Evolutionary conservation across 495 filamentous ascomycete species (phyloP), one percentile per base, ranked within the genome.

Genomic region (Immersiella caudata): DNA sequence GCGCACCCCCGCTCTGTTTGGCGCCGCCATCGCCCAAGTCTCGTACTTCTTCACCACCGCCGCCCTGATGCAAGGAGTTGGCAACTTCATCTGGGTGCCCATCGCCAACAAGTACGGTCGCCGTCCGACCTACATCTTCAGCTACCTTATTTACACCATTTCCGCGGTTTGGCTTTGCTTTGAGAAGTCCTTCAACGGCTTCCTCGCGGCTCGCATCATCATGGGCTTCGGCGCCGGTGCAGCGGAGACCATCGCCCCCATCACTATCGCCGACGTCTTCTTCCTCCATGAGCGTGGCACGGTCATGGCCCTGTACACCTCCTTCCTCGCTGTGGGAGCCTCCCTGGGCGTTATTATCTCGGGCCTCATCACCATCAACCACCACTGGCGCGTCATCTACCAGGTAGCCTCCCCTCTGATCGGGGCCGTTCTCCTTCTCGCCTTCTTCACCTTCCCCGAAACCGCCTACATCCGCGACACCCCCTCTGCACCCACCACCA

Each of bases 221-320:
- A 79, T 85, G 76, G 84, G 83, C 2, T 78, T 85, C 60, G 80
- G 78, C 0, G 74, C 82, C 4, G 85, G 85, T n/a, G 81, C 83
- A 50, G 84, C 80, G 9, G 85, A 87, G 70, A 81, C 79, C 29
- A 79, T 87, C 21, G 81, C 78, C 0, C 83, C 82, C 4, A 73
- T 85, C n/a, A 83, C 83, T 0, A 86, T 87, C 59, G 79, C 83
- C 20, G 85, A 88, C 65, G 69, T 86, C 20, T 88, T 86, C 73
- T 88, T 86, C 74, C 73, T 88, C 16, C 86, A 88, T 57, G 84
- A 88, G 70, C 78, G 86, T 25, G 86, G 84, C 27, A 75, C 75
- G 0, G 74, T 86, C 36, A 82, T 80, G 79, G 72, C 78, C 29
- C 73, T 83, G 18, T 87, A 86, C 72, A 81, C 77, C n/a, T 78